phyloP scores from a whole-genome alignment of 2,329 filamentous ascomycete genomes.

The Teratosphaeria gauchensis region DNA sequence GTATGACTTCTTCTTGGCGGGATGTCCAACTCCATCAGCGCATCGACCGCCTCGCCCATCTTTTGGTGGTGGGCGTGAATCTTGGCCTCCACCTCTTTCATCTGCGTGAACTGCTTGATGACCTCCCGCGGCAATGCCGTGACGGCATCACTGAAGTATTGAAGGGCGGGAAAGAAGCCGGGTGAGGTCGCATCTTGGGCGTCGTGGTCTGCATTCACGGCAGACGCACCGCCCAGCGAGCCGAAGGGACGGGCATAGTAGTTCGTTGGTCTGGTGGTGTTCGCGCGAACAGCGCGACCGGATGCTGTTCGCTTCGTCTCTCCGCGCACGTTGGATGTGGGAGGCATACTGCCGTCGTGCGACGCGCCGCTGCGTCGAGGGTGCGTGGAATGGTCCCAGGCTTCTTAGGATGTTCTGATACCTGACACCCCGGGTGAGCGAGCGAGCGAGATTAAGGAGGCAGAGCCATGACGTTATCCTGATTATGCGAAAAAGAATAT shows the following conservation, averaged over 20 bases:
- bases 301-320: conserved; percentile 19
- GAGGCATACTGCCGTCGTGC: conserved; percentile 7
- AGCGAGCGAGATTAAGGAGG: too few species aligned
- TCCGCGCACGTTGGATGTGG: conserved; percentile 7
- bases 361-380: conserved; percentile 3
- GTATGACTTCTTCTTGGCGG: conserved; percentile 23
- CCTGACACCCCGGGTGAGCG: not conserved
- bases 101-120: conserved; percentile 84
- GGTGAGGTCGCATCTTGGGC: conserved; percentile 15
- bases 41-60: conserved; percentile 54
- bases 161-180: conserved; percentile 56
- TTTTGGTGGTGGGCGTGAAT: conserved; percentile 79
- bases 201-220: conserved; percentile 13
- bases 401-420: not conserved
- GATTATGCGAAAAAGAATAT: too few species aligned
- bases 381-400: not conserved
- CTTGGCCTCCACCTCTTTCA: conserved; percentile 98
- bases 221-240: conserved; percentile 27
- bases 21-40: conserved; percentile 42
- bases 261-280: conserved; percentile 37
- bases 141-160: conserved; percentile 81
- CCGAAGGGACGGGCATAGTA: conserved; percentile 43
- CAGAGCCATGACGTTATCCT: too few species aligned
- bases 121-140: conserved; percentile 89
- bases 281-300: conserved; percentile 38